Evolutionary conservation across 495 filamentous ascomycete species (phyloP), one percentile per base, ranked within the genome.

Genomic region (Penicillium dipodomyicola): DNA sequence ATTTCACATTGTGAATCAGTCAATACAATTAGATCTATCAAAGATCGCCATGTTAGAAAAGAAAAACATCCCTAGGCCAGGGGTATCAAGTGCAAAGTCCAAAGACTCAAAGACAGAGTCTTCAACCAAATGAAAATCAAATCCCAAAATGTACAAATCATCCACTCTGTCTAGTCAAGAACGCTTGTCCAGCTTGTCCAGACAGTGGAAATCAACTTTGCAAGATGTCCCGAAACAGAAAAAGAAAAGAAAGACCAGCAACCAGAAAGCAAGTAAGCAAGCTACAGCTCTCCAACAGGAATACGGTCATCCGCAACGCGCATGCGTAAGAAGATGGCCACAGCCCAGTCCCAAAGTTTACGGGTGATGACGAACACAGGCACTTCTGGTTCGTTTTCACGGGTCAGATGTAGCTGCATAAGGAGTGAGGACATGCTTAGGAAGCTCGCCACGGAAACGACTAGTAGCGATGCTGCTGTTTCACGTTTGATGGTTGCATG

Each of bases 401-500:
- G 79, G 33, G 84, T 85, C 32, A 85, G 69, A 71, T 91, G 86
- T 37, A 90, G 73, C 59, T 90, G 85, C 10, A 86, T 67, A 11
- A 91, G 75, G 14, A 92, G 73, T 5, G 82, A 81, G 44, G 84
- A 83, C 82, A 91, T 85, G 75, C 82, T 89, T 62, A 89, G 77
- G 69, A 88, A 91, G 67, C 84, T 87, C 10, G 88, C 84, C 57
- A 87, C 81, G 14, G 85, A 89, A 59, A 92, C 88, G 49, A 90
- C 85, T 37, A 83, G 80, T 49, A 91, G 80, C n/a, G 88, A 89
- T 19, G 87, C 86, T 52, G 84, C 82, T 5, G 87, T 91, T 75
- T 92, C 89, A 62, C 88, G 89, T 62, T 85, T 86, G 65, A 92
- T 91, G 59, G 81, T 90, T 63, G 90, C 85, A 63, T 87, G 88